Evolutionary conservation across 768 basidiomycete genomes (phyloP).

Genomic region (Austroboletus festivus): DNA sequence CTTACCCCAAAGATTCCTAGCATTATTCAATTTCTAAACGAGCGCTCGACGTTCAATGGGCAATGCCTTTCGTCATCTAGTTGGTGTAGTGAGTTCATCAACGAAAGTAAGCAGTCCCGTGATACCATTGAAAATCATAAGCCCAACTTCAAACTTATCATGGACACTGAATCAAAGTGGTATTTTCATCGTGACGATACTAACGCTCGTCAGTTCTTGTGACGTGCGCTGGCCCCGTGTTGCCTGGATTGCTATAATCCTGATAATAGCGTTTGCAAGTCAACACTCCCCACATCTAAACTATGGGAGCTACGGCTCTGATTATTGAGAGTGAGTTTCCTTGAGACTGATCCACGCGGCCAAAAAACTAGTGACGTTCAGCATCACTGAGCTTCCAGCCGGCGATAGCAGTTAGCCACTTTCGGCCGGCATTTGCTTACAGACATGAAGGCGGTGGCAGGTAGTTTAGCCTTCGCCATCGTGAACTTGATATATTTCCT

Average conservation of each 20-base stretch:
- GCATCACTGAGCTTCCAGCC: background rate
- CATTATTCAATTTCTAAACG: too few relatives aligned
- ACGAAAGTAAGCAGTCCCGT: background rate
- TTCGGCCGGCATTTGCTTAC: constrained; percentile 6
- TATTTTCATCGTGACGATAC: background rate
- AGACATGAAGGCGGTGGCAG: constrained; percentile 5
- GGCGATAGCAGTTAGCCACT: background rate
- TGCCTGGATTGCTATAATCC: background rate
- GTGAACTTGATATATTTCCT: background rate
- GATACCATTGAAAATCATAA: background rate
- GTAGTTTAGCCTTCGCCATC: background rate
- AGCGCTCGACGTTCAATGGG: background rate
- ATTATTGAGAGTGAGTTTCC: background rate
- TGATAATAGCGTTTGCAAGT: background rate
- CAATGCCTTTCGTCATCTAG: too few relatives aligned
- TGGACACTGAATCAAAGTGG: too few relatives aligned
- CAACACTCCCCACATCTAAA: background rate
- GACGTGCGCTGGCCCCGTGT: background rate
- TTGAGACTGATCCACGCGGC: background rate
- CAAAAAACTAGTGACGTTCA: background rate
- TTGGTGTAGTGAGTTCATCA: background rate
- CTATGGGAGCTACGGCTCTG: background rate
- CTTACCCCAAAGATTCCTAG: too few relatives aligned
- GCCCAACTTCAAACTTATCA: background rate
- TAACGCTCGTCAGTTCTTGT: background rate